Evolutionary conservation across 192 early-diverging fungal species (phyloP), one percentile per base, ranked within the genome.

Genomic region (Umbelopsis sp.): DNA sequence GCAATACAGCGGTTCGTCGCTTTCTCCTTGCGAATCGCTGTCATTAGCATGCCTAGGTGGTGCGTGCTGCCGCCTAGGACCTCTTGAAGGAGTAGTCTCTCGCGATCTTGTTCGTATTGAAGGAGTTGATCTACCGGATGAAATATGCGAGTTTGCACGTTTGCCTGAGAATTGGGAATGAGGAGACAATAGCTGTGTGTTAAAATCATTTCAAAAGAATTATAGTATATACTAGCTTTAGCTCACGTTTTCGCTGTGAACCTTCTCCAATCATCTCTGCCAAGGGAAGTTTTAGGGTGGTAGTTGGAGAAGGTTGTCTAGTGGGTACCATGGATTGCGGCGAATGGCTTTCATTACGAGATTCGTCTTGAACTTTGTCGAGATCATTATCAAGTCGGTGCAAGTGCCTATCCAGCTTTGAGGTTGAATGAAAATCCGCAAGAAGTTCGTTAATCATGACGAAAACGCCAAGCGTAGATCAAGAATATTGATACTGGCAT

Each of bases 1-100:
- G 62, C 91, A 92, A 71, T 92, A 92, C 10, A 86, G 50, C 22
- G 86, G 83, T 59, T 92, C 91, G 71, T 91, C 85, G 20, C 26
- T 49, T 34, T 73, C 47, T 31, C 73, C 76, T 34, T 66, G 62
- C 4, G 45, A 47, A 21, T 73, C 76, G 56, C 71, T 56, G 17
- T 62, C 56, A 62, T 62, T 62, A 4, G 14, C 56, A 17, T 62
- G 56, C 8, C 56, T 12, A 0, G 56, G 56, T 3, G 56, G 56
- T 16, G 56, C 56, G 17, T 62, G 56, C 29, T 29, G 56, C 17
- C 56, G 56, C 31, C 56, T 62, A 16, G 56, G 56, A 32, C 56
- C 56, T 17, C 56, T 22, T 34, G 20, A 34, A 32, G 56, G 56
- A 11, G 56, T 62, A 11, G 56, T 62, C 31, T 62, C 56, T 62